Evolutionary conservation across 73 alveolate species (phyloP).

Genomic region (Durusdinium trenchii): DNA sequence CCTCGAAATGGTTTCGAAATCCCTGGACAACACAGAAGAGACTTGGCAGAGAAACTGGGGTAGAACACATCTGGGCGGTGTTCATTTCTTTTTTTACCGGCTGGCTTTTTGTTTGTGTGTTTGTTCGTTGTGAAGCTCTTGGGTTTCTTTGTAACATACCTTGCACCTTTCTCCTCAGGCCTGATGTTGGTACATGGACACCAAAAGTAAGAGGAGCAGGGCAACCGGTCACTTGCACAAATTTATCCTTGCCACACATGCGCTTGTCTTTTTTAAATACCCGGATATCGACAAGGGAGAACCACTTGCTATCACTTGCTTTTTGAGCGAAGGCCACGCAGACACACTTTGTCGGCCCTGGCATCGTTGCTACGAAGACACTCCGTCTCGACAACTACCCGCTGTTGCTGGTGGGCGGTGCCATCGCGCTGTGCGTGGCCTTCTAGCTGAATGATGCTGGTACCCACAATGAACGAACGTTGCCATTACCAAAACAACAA

Average conservation of each 20-base stretch:
- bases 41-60: background rate
- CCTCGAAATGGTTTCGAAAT: slow-evolving; percentile 22
- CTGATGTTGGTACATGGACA: slow-evolving; percentile 44
- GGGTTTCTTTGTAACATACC: too few species aligned
- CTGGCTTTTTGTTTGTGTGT: background rate
- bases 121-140: too few species aligned
- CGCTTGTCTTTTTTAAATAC: too few species aligned
- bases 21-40: slow-evolving; percentile 44
- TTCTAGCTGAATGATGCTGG: background rate
- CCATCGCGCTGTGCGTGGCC: slow-evolving; percentile 11
- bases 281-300: too few species aligned
- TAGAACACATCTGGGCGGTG: background rate
- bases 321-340: background rate
- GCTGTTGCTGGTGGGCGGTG: background rate
- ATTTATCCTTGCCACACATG: background rate
- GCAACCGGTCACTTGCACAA: background rate
- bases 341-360: slow-evolving; percentile 27
- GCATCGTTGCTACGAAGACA: background rate
- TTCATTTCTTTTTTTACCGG: background rate
- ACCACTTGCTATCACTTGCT: background rate
- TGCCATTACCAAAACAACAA: too few species aligned
- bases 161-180: background rate
- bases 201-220: background rate
- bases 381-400: background rate
- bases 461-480: too few species aligned